phyloP scores from a whole-genome alignment of 2,329 filamentous ascomycete species.

The Ceratocystis variospora region DNA sequence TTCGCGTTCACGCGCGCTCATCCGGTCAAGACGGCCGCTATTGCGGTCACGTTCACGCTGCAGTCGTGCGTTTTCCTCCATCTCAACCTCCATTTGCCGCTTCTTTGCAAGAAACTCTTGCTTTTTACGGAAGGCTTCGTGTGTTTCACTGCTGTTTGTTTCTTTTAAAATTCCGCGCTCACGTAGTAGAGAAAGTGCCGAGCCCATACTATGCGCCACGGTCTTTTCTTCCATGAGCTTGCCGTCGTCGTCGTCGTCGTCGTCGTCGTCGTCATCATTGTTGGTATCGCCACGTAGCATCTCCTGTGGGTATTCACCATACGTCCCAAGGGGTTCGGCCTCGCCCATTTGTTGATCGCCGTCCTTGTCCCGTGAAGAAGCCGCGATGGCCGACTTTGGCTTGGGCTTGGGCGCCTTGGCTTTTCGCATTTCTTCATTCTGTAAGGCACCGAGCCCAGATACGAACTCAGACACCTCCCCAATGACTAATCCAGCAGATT shows the following conservation, averaged over 20 bases:
- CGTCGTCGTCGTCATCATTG: conserved; percentile 29
- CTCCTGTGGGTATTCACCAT: conserved; percentile 27
- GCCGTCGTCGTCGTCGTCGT: conserved; percentile 40
- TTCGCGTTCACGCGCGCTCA: conserved; percentile 85
- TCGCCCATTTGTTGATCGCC: conserved; percentile 27
- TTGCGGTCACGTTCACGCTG: conserved; percentile 82
- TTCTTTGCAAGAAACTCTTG: conserved; percentile 67
- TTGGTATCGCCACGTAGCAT: conserved; percentile 31
- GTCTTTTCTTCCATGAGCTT: conserved; percentile 53
- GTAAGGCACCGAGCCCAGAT: conserved; percentile 62
- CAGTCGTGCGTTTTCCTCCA: conserved; percentile 62
- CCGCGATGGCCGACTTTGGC: conserved; percentile 27
- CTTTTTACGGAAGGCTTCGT: conserved; percentile 54
- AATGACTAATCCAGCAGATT: conserved; percentile 59
- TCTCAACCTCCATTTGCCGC: conserved; percentile 57
- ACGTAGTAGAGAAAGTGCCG: conserved; percentile 66
- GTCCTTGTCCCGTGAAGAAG: conserved; percentile 30
- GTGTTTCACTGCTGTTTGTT: conserved; percentile 46
- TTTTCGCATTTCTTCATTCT: conserved; percentile 41
- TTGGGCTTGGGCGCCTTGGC: conserved; percentile 31
- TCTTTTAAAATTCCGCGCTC: conserved; percentile 70
- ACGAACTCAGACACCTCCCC: conserved; percentile 95
- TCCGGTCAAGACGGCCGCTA: conserved; percentile 67
- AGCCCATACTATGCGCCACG: conserved; percentile 63
- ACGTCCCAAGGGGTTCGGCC: conserved; percentile 11